phyloP scores from a whole-genome alignment of 2,329 filamentous ascomycete genomes.

The Ceratocystis eucalypticola region DNA sequence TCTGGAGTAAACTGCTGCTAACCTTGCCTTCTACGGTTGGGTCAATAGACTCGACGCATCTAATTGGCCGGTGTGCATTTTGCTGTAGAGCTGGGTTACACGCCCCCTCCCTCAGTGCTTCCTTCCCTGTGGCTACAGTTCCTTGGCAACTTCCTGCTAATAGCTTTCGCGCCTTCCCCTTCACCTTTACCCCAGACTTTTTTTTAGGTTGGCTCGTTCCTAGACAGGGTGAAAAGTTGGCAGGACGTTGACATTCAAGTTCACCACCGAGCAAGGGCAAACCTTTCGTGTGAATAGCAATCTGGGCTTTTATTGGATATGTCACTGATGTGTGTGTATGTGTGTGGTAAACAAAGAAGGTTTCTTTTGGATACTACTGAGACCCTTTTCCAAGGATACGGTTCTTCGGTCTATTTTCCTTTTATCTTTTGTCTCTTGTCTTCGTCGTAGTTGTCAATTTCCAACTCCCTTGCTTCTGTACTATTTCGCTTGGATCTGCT shows the following conservation, averaged over 20 bases:
- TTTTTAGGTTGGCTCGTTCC: not conserved
- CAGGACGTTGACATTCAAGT: not conserved
- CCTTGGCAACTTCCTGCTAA: slow-evolving; percentile 3
- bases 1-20: not conserved
- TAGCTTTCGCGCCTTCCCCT: not conserved
- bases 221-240: not conserved
- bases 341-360: not conserved
- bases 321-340: not conserved
- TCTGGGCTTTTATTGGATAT: not conserved
- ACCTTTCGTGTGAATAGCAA: not conserved
- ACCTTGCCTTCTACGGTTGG: not conserved
- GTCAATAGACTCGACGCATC: not conserved
- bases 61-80: not conserved
- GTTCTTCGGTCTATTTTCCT: not conserved
- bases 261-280: not conserved
- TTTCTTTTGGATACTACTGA: too few species aligned
- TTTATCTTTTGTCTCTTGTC: not conserved
- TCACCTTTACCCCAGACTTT: slow-evolving; percentile 1
- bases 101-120: slow-evolving; percentile 1
- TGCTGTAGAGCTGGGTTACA: not conserved
- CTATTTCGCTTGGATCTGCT: not conserved
- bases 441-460: not conserved
- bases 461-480: not conserved
- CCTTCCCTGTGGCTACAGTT: slow-evolving; percentile 11
- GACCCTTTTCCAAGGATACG: not conserved